Percentiles rank a stretch among this genome's conserved stretches.
phyloP scores from a whole-genome alignment of 2,329 filamentous ascomycete genomes.

The Colletotrichum higginsianum region DNA sequence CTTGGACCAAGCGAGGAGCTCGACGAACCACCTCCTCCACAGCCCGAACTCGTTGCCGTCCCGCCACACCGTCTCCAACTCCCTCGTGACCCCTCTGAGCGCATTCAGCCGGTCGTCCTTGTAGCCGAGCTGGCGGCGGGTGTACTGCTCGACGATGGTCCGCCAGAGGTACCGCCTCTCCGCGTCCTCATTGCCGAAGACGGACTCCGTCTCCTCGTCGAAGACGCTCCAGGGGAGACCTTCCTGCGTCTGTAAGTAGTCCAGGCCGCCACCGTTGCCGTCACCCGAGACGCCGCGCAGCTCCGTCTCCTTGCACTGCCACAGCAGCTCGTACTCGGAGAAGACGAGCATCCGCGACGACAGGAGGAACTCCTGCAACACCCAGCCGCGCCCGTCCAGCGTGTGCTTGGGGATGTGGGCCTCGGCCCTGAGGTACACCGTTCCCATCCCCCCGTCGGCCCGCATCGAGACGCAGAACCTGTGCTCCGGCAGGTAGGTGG shows the following conservation, averaged over 20 bases:
- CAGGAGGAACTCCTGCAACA: conserved; percentile 43
- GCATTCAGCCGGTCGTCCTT: conserved; percentile 20
- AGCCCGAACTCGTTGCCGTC: conserved; percentile 21
- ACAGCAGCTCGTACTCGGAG: conserved; percentile 41
- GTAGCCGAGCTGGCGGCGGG: conserved; percentile 1
- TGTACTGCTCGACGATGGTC: conserved; percentile 29
- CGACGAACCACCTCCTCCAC: conserved; percentile 29
- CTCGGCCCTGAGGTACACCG: conserved; percentile 6
- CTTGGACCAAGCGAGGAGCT: conserved; percentile 34
- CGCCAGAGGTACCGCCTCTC: conserved; percentile 30
- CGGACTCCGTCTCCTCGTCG: not conserved
- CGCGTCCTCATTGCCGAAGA: not conserved
- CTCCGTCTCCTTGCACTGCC: conserved; percentile 40
- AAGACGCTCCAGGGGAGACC: conserved; percentile 24
- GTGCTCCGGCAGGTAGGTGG: conserved; percentile 9
- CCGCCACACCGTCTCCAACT: conserved; percentile 27
- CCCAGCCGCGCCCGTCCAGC: conserved; percentile 43
- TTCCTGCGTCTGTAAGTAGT: conserved; percentile 33
- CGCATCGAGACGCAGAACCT: not conserved
- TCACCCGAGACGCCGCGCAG: conserved; percentile 23
- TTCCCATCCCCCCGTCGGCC: not conserved
- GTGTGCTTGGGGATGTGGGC: conserved; percentile 14
- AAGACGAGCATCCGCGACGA: conserved; percentile 44
- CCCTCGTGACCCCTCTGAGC: conserved; percentile 12
- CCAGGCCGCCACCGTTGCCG: not conserved